Conservation (phyloP, 805 yeast species). For the Kluyveromyces nonfermentans region DNA sequence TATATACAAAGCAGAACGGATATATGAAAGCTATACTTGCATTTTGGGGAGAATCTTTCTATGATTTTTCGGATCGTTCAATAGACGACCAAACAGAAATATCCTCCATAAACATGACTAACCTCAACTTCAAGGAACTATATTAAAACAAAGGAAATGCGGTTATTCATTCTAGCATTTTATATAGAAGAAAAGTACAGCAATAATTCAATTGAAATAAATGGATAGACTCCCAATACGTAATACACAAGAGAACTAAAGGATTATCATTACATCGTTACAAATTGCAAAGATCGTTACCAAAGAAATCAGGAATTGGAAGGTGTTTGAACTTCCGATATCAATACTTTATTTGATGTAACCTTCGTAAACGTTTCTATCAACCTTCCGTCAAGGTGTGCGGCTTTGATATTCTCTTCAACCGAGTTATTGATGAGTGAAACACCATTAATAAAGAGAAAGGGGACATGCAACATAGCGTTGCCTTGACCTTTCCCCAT, state of each 20-base stretch:
- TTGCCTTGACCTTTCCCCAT: neutral
- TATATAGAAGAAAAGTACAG: too few species aligned
- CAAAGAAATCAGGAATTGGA: conserved; percentile 15
- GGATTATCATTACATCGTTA: neutral
- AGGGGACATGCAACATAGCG: conserved; percentile 13
- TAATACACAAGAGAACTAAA: neutral
- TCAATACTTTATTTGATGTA: conserved; percentile 15
- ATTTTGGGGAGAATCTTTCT: conserved; percentile 48
- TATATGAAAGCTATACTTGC: conserved; percentile 46
- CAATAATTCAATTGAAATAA: too few species aligned
- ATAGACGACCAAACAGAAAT: conserved; percentile 1
- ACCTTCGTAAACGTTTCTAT: conserved; percentile 12
- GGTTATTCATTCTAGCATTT: too few species aligned
- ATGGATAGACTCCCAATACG: neutral
- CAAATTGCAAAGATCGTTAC: neutral
- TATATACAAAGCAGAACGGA: conserved; percentile 35
- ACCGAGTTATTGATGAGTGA: conserved; percentile 14
- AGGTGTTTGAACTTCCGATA: conserved; percentile 16
- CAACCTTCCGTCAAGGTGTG: conserved; percentile 13
- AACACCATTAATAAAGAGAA: conserved; percentile 19
- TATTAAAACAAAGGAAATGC: conserved; percentile 12
- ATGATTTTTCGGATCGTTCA: conserved; percentile 10
- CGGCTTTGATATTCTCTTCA: conserved; percentile 10
- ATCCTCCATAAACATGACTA: neutral
- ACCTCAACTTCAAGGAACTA: neutral